These are phyloP conservation scores for Cercospora brassicicola DNA, from an alignment of 2,329 filamentous ascomycete species.

Conservation along the genomic window DNA sequence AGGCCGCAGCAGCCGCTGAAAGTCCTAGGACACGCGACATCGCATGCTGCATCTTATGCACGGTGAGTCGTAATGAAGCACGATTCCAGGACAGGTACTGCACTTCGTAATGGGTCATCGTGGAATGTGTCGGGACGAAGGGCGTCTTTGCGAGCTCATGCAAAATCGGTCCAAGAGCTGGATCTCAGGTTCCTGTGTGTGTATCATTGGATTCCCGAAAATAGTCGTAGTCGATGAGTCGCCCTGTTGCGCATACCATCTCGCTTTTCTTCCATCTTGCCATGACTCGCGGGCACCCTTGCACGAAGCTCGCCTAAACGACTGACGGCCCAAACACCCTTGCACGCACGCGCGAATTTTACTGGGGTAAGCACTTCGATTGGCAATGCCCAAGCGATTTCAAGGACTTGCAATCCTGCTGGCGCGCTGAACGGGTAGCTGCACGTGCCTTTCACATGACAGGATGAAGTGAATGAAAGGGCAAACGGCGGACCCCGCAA, in stretches of 20 bases:
- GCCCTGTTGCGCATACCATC: too few species aligned
- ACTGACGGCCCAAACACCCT: not conserved
- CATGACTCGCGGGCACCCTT: slow-evolving; percentile 7
- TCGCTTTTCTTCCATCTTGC: not conserved
- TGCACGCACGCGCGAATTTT: slow-evolving; percentile 1
- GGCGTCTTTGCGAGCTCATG: not conserved
- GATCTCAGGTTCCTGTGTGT: not conserved
- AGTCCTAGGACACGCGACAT: not conserved
- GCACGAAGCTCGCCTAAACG: slow-evolving; percentile 8
- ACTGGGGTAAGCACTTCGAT: slow-evolving; percentile 2
- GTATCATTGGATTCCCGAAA: not conserved
- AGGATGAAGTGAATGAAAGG: slow-evolving; percentile 11
- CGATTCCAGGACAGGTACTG: not conserved
- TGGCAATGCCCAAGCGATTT: not conserved
- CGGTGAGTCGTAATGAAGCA: not conserved
- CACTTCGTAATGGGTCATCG: not conserved
- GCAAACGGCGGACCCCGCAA: not conserved
- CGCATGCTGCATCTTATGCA: not conserved
- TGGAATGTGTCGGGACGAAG: not conserved
- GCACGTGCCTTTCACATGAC: slow-evolving; percentile 14
- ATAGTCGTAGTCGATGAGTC: not conserved
- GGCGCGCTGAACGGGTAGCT: not conserved
- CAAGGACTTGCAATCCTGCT: slow-evolving; percentile 7
- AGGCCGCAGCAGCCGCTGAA: not conserved
- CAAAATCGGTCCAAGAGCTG: not conserved